Evolutionary conservation across 1,284 basidiomycete genomes (phyloP), one percentile per base, ranked within the genome.

Genomic region (Trichosporon sp.): DNA sequence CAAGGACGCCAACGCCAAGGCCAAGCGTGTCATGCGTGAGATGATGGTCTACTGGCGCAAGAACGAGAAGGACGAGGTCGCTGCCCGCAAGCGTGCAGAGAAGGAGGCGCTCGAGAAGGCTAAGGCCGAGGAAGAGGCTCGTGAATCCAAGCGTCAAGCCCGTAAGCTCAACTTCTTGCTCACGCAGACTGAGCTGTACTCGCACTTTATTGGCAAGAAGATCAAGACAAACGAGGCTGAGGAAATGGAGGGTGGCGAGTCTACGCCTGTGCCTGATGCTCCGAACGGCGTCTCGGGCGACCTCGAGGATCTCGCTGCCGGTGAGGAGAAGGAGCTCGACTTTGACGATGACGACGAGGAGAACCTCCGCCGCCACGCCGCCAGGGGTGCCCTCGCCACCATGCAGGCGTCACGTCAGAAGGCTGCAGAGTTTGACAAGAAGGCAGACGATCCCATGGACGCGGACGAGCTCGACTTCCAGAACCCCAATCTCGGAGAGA

Each of bases 111-210:
- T 89, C 68, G 93, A 96, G 71, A 86, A 90, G 59, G 87, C 93
- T 40, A 94, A 91, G 80, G 83, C 93, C 46, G 96, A 99, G 79
- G 96, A 99, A 80, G 96, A 99, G 82, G 92, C 90, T 77, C 87
- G 96, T 58, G 96, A 99, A 81, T 90, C 92, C 29, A 91, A 95
- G 65, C 85, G 96, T 59, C 94, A 97, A 81, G 91, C 95, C 3
- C 87, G 96, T 71, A 99, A 99, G 81, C 87, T 99, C 63, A 97
- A 99, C 82, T 99, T 99, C 84, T 84, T 99, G 79, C 95, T 99
- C 81, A 98, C 93, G 66, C 96, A 99, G 81, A 99, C 96, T 11
- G 96, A 99, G 80, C 86, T 99, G 11, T 99, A 99, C 82, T 96
- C 92, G 71, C 96, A 99, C 83, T 99, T 99, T 84, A 93, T 99